Percentiles rank a stretch among this genome's conserved stretches.
These are phyloP conservation scores for Ustilago esculenta DNA, from an alignment of 1,284 basidiomycete genomes.

Conservation along the genomic window DNA sequence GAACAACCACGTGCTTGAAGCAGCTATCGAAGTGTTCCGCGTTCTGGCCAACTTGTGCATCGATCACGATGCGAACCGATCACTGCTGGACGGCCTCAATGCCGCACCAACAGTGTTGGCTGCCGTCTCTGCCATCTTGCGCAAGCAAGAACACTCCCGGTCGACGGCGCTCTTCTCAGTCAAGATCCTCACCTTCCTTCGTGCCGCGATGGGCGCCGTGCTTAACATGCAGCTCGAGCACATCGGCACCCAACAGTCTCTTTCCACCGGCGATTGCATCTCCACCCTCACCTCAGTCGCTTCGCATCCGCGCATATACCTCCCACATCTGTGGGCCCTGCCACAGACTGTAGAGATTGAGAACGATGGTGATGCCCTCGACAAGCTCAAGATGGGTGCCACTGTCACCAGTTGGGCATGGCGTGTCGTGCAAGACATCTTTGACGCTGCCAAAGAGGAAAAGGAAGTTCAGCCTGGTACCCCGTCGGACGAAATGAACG, in stretches of 20 bases:
- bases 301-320: slow-evolving; percentile 39
- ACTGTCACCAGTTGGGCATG: slow-evolving; percentile 43
- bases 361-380: slow-evolving; percentile 23
- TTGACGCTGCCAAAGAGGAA: slow-evolving; percentile 43
- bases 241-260: slow-evolving; percentile 67
- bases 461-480: slow-evolving; percentile 21
- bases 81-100: slow-evolving; percentile 11
- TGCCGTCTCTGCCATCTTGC: slow-evolving; percentile 79
- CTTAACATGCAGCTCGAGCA: slow-evolving; percentile 81
- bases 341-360: slow-evolving; percentile 26
- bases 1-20: slow-evolving; percentile 23
- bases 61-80: slow-evolving; percentile 51
- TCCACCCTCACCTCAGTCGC: slow-evolving; percentile 25
- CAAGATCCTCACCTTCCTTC: slow-evolving; percentile 74
- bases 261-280: slow-evolving; percentile 26
- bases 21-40: slow-evolving; percentile 51
- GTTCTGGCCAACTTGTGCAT: slow-evolving; percentile 60
- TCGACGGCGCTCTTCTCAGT: slow-evolving; percentile 41
- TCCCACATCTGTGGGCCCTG: slow-evolving; percentile 37
- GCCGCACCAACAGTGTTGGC: slow-evolving; percentile 77
- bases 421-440: slow-evolving; percentile 45
- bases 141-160: slow-evolving; percentile 71
- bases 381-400: slow-evolving; percentile 37
- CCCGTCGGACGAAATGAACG: slow-evolving; percentile 32
- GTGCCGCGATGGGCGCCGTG: slow-evolving; percentile 80